These are phyloP conservation scores for Lentinula edodes DNA, from an alignment of 768 basidiomycete genomes.

Conservation along the genomic window DNA sequence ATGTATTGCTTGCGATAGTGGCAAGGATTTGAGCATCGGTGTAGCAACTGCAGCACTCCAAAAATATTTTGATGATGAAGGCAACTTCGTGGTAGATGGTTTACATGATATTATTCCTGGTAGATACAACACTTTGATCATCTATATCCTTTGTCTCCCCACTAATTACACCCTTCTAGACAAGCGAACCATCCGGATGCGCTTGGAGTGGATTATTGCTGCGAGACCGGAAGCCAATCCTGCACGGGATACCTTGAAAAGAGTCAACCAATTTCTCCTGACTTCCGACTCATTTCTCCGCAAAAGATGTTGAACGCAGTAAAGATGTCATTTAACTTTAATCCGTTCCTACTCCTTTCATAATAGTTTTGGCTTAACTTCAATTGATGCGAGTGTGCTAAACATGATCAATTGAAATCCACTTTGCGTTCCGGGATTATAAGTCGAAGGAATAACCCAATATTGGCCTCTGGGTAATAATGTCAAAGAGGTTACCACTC, in stretches of 20 bases:
- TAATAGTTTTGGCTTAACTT: constrained; percentile 3
- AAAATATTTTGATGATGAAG: constrained; percentile 52
- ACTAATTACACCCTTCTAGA: constrained; percentile 14
- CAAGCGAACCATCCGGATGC: constrained; percentile 63
- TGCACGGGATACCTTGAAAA: constrained; percentile 72
- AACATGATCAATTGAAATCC: constrained; percentile 61
- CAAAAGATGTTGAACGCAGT: neutral
- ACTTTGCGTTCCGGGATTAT: constrained; percentile 49
- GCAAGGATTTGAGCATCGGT: constrained; percentile 61
- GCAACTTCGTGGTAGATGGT: constrained; percentile 18
- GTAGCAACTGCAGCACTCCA: constrained; percentile 56
- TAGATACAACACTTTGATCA: neutral
- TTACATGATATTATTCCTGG: neutral
- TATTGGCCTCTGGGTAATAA: constrained; percentile 60
- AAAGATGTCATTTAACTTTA: neutral
- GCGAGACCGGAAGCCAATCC: constrained; percentile 77
- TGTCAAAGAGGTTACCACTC: constrained; percentile 55
- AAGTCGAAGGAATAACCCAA: constrained; percentile 69
- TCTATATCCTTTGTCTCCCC: neutral
- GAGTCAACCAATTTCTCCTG: constrained; percentile 71
- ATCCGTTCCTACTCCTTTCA: neutral
- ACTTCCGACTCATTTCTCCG: constrained; percentile 21
- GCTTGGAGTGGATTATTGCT: constrained; percentile 84
- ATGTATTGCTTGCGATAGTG: constrained; percentile 50
- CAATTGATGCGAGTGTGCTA: constrained; percentile 29